Base-by-base conservation (phyloP, 257 asterid genomes). In the Petrea volubilis region DNA sequence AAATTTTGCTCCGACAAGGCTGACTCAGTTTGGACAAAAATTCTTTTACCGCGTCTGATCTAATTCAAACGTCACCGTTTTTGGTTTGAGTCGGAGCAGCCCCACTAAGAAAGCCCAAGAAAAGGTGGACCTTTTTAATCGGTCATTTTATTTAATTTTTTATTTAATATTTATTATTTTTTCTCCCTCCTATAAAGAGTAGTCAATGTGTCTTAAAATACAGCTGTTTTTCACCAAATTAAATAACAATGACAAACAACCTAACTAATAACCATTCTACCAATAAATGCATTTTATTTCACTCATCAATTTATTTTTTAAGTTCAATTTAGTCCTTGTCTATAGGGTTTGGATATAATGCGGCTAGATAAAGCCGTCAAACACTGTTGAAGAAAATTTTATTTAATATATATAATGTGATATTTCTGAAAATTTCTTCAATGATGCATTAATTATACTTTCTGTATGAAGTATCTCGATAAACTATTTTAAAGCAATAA, bases 41-140 rank as follows among this genome's bases (percentile, higher is more conserved):
- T 29, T 31, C 17, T 18, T 25, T 25, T n/a, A 23, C 43, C 78
- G 71, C 74, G 59, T 18, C n/a, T 27, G 27, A 28, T 17, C 51
- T 7, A 21, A 15, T 73, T 65, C 64, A 72, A 24, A 64, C 59
- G 65, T 38, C 59, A 17, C 4, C 20, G n/a, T 4, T 59, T 34
- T 74, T 24, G 21, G 29, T 67, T 75, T 75, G 79, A 75, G n/a
- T 70, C 25, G 18, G 6, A 64, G 56, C 73, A 4, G 9, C 25
- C 73, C 10, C 46, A 40, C 43, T 25, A 21, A 11, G 29, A 25
- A n/a, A n/a, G 53, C 68, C 68, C 44, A 44, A 72, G 7, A 4
- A 34, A 17, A 33, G 47, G 74, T 67, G 56, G 74, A 74, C 69
- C 67, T 59, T 40, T 15, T 49, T 34, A 14, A 2, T 44, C 43